phyloP scores from a whole-genome alignment of 306 rosid genomes.

The Psophocarpus tetragonolobus region DNA sequence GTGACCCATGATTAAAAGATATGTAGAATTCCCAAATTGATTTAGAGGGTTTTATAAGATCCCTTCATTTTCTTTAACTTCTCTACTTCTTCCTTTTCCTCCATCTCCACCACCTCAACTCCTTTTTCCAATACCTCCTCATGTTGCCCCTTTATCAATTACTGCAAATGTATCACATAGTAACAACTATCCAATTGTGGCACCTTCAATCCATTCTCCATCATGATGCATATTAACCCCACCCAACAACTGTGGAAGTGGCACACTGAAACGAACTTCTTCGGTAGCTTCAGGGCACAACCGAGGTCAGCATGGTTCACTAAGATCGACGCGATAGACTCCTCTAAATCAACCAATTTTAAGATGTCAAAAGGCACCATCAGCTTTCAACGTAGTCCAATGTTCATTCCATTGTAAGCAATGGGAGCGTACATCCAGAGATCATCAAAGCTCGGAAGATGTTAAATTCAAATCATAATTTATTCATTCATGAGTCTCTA shows the following conservation, averaged over 20 bases:
- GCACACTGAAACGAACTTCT: conserved; percentile 33
- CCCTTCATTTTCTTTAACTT: no score
- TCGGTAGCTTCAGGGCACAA: conserved; percentile 76
- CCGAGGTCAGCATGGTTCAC: conserved; percentile 74
- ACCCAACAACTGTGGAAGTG: conserved; percentile 52
- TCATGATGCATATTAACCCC: conserved; percentile 73
- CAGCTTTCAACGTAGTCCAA: conserved; percentile 56
- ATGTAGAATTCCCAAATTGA: no score
- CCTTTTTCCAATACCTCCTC: conserved; percentile 48
- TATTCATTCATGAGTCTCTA: conserved; percentile 12
- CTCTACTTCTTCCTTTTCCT: conserved; percentile 41
- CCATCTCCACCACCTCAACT: conserved; percentile 36
- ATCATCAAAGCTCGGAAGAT: conserved; percentile 88
- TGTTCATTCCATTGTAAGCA: conserved; percentile 87
- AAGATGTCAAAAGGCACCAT: conserved; percentile 17
- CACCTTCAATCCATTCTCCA: conserved; percentile 71
- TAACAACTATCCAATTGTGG: conserved; percentile 59
- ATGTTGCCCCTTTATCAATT: conserved; percentile 60
- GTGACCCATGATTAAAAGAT: no score
- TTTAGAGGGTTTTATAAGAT: no score
- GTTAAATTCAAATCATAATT: conserved; percentile 32
- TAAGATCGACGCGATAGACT: no score
- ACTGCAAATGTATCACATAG: conserved; percentile 86
- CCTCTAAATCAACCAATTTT: no score
- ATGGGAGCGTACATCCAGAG: conserved; percentile 96